Base-by-base conservation (phyloP, 1,284 basidiomycete genomes). In the Sparassis latifolia region DNA sequence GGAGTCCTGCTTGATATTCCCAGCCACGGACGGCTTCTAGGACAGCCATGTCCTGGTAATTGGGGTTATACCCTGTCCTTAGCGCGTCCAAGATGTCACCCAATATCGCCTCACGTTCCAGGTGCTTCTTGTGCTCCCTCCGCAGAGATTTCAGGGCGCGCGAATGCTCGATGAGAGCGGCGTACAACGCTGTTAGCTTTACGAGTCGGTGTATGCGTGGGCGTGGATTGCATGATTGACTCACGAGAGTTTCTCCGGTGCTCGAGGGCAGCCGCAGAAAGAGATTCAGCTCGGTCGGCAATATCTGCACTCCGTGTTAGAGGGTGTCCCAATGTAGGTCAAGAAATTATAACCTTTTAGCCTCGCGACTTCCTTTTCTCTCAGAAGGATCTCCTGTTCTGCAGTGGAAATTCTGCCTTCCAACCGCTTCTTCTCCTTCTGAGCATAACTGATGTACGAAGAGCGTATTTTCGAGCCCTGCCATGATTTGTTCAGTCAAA, bases 11-110 rank as follows among this genome's bases (percentile, higher is more conserved):
- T n/a, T 86, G 80, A 51, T 86, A 82, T 63, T 92, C 89, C 84
- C 92, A 98, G 9, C 93, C 94, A 43, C 93, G 85, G 5, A 97
- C 94, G 12, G 96, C 95, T 58, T 95, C 94, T 41, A 97, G 83
- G 52, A 98, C 96, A 6, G 92, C 95, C 96, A 99, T 98, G 65
- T 99, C 96, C 67, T 96, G 92, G 67, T 97, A 97, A 69, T 99
- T 99, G 28, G 96, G 96, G 68, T 99, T 99, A 73, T 97, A 98
- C 0, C 87, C 86, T 6, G 80, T 79, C 9, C 90, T 82, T 2
- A 99, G 79, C 37, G 86, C 77, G 52, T 86, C 80, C 10, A 99
- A 78, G 47, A 98, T 88, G n/a, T 84, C 79, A n/a, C 86, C 86
- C 2, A 99, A 79, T 30, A 82, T 77, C 54, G 82, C 78, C 59